A percentile compares a stretch with the other conserved stretches of the same genome.
phyloP scores from a whole-genome alignment of 305 asterid genomes.

The Fraxinus nigra region DNA sequence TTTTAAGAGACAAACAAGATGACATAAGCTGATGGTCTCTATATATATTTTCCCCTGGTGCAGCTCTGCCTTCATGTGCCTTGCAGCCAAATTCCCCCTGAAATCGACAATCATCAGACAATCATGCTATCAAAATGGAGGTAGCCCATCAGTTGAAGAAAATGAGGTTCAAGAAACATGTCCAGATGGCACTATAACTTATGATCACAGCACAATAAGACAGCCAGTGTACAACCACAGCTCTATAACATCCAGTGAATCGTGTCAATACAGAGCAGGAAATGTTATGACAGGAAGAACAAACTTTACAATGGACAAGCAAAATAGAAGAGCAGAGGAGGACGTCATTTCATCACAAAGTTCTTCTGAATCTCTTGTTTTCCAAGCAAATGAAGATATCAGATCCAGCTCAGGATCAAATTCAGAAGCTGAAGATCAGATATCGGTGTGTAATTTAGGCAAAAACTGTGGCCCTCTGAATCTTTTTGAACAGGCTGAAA shows the following conservation, averaged over 20 bases:
- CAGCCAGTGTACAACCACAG: constrained; percentile 36
- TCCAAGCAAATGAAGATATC: constrained; percentile 65
- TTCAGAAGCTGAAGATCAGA: constrained; percentile 65
- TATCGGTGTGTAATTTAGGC: constrained; percentile 39
- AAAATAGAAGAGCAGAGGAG: constrained; percentile 43
- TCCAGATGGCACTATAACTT: constrained; percentile 63
- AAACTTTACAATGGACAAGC: constrained; percentile 31
- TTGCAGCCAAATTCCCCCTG: constrained; percentile 79
- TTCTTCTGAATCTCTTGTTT: constrained; percentile 63
- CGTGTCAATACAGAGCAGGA: constrained; percentile 31
- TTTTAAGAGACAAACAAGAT: constrained; percentile 7
- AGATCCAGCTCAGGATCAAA: constrained; percentile 81
- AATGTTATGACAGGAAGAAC: constrained; percentile 28
- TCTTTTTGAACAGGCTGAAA: constrained; percentile 40
- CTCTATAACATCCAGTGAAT: constrained; percentile 39
- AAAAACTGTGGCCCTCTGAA: constrained; percentile 28
- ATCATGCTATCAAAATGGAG: constrained; percentile 28
- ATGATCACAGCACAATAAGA: constrained; percentile 35
- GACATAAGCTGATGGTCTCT: constrained; percentile 12
- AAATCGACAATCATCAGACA: constrained; percentile 31
- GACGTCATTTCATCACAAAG: constrained; percentile 75
- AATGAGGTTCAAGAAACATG: constrained; percentile 56
- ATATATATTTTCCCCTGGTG: constrained; percentile 24
- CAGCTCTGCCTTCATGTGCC: constrained; percentile 95
- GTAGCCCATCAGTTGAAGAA: constrained; percentile 42